Evolutionary conservation across 2,329 filamentous ascomycete genomes (phyloP).

Genomic region (Amphichorda felina): DNA sequence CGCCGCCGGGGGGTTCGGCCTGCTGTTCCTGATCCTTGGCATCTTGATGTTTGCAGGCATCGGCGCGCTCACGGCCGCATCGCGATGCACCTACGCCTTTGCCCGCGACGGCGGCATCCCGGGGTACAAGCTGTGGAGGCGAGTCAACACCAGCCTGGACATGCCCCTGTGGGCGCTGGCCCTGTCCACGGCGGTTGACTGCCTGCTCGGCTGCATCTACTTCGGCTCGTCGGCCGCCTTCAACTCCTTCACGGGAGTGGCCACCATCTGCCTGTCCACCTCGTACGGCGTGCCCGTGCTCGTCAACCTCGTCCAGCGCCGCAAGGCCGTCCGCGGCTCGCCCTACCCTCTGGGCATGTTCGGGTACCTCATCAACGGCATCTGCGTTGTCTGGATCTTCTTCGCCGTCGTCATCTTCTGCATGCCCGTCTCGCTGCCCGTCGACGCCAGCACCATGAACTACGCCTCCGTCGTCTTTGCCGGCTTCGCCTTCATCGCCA

Average conservation of each 20-base stretch:
- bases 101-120: conserved; percentile 66
- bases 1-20: conserved; percentile 59
- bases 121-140: conserved; percentile 52
- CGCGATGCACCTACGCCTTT: conserved; percentile 65
- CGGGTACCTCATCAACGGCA: conserved; percentile 55
- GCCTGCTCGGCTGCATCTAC: conserved; percentile 65
- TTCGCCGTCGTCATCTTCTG: conserved; percentile 64
- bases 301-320: conserved; percentile 54
- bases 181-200: conserved; percentile 57
- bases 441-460: conserved; percentile 47
- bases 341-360: conserved; percentile 58
- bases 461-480: conserved; percentile 56
- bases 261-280: conserved; percentile 65
- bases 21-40: conserved; percentile 64
- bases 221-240: conserved; percentile 69
- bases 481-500: conserved; percentile 46
- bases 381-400: conserved; percentile 59
- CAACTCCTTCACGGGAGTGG: conserved; percentile 69
- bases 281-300: conserved; percentile 69
- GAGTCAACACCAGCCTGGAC: conserved; percentile 52
- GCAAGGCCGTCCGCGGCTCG: conserved; percentile 53
- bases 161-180: conserved; percentile 60
- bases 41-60: conserved; percentile 69
- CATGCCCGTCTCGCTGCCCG: conserved; percentile 55
- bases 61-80: conserved; percentile 62